Base-by-base conservation (phyloP, 129 eudicot genomes). In the Apium graveolens region DNA sequence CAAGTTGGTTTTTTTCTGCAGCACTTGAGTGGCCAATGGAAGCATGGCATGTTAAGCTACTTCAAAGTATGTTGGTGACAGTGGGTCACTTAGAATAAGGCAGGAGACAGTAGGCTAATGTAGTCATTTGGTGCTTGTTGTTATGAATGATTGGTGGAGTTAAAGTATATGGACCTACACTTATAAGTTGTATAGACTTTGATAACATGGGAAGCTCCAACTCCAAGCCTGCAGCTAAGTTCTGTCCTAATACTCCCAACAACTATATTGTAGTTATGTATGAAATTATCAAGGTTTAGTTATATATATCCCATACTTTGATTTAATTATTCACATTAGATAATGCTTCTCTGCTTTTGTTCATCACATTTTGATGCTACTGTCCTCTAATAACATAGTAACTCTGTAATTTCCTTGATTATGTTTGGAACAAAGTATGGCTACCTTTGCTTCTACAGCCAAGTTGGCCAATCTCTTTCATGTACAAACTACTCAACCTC, bases 41-140 rank as follows among this genome's bases (percentile, higher is more conserved):
- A 62, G 75, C 75, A 80, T 45, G 79, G 78, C 87, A 85, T 80
- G 86, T 77, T 51, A 51, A 39, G 32, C 76, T 73, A 41, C 73
- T 80, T 43, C 20, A 8, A 80, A 77, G 74, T 41, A 73, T 72
- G 78, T 76, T 62, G 69, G 26, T 37, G 44, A 69, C 63, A 49
- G 53, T 77, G 68, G 78, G 84, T 82, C 73, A 82, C 77, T 86
- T 76, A n/a, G 73, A 78, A 81, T 82, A 76, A 80, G 80, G 63
- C 53, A 43, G 32, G 41, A 62, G 5, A 38, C 41, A 38, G 41
- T 38, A 38, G 82, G 85, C 77, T 35, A 76, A n/a, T 68, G 76
- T 78, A 66, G 85, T 83, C 78, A 80, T 75, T 80, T 79, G 68
- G 38, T 20, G 6, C 11, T 35, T 7, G 51, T 75, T 72, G 49